Base-by-base conservation (phyloP, 306 rosid species). In the Aeschynomene evenia region DNA sequence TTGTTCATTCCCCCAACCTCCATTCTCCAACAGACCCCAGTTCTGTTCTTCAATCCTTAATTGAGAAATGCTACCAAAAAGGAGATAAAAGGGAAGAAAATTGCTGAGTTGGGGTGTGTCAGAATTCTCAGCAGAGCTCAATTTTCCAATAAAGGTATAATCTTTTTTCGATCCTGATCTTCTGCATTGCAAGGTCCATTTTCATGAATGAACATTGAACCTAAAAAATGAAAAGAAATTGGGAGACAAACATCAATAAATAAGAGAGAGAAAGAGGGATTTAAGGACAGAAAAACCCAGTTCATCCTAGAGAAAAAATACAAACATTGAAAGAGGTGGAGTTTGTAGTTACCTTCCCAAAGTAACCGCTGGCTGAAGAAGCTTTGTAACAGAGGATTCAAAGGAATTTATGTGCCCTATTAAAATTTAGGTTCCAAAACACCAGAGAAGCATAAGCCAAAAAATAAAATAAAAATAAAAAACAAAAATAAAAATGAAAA, bases 1-100 rank as follows among this genome's bases (percentile, higher is more conserved):
- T 49, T 19, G 1, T 31, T 67, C 61, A 65, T 70, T 65, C 66
- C 86, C 56, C 73, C 40, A 22, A 46, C 55, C 76, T 70, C 73
- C 78, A 74, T 74, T 70, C 55, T 74, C 48, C 43, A 36, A 18
- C 10, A 33, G 12, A 55, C 54, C 33, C 21, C 28, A 15, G 59
- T 58, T 56, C 16, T 33, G 16, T 19, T 57, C 53, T 66, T 23
- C 29, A 33, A 56, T 67, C 43, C 67, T 68, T 59, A 40, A n/a
- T n/a, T 14, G 48, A 19, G 55, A 49, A 51, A 18, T 15, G 37
- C 34, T 7, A 5, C n/a, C 2, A 13, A 45, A 42, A 40, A 13
- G 2, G 2, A 7, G 1, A 14, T 7, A 15, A 9, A 53, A 11
- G 28, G 0, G 51, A 33, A 37, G 8, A 21, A 50, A 58, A 74